Percentiles rank a stretch among this genome's conserved stretches.
Evolutionary conservation across 1,284 basidiomycete species (phyloP).

Genomic region (Gymnopus androsaceus): DNA sequence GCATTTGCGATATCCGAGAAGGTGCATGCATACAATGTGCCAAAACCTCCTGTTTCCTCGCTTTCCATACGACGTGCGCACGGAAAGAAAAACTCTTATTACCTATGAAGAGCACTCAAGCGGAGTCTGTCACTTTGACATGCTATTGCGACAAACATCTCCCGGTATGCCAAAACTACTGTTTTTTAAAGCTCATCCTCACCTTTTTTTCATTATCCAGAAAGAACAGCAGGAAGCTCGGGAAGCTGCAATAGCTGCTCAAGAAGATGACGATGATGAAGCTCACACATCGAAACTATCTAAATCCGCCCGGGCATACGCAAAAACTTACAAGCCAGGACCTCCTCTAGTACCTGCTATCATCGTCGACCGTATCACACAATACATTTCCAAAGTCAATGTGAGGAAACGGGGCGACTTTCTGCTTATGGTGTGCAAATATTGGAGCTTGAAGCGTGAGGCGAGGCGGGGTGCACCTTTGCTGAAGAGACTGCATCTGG

Average conservation of each 20-base stretch:
- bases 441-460: slow-evolving; percentile 97
- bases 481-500: slow-evolving; percentile 91
- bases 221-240: slow-evolving; percentile 69
- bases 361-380: slow-evolving; percentile 74
- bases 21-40: slow-evolving; percentile 98
- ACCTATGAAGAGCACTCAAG: slow-evolving; percentile 84
- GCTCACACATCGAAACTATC: slow-evolving; percentile 43
- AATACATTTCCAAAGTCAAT: slow-evolving; percentile 75
- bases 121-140: slow-evolving; percentile 69
- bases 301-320: slow-evolving; percentile 79
- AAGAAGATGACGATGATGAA: slow-evolving; percentile 34
- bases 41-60: slow-evolving; percentile 87
- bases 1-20: slow-evolving; percentile 77
- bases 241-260: slow-evolving; percentile 53
- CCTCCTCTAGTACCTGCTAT: slow-evolving; percentile 77
- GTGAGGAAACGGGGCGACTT: slow-evolving; percentile 82
- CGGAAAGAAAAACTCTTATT: slow-evolving; percentile 80
- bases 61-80: slow-evolving; percentile 96
- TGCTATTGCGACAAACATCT: slow-evolving; percentile 90
- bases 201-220: slow-evolving; percentile 33
- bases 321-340: slow-evolving; percentile 78
- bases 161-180: slow-evolving; percentile 57
- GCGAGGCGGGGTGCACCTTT: slow-evolving; percentile 91
- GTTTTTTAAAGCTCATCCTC: slow-evolving; percentile 3
- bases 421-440: slow-evolving; percentile 80